Percentiles rank a stretch among this genome's conserved stretches.
phyloP scores from a whole-genome alignment of 306 rosid genomes.

The Canavalia ensiformis region DNA sequence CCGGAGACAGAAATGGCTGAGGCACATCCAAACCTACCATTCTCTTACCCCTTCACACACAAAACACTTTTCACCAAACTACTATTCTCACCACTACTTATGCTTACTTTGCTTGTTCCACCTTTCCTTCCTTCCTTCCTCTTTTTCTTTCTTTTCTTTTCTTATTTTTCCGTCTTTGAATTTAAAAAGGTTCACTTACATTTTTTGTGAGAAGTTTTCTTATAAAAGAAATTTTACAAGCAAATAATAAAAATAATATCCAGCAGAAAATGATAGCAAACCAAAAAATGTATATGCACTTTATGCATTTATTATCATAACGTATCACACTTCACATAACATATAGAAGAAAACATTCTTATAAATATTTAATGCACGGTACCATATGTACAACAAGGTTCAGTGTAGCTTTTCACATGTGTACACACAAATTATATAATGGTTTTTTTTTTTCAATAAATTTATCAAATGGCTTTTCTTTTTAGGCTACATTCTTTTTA shows the following conservation, averaged over 20 bases:
- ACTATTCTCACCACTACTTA: background rate
- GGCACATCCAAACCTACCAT: slow-evolving; percentile 49
- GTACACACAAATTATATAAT: background rate
- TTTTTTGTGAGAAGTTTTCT: background rate
- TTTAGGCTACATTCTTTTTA: background rate
- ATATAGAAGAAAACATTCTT: slow-evolving; percentile 1
- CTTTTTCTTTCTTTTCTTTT: background rate
- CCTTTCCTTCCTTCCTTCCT: background rate
- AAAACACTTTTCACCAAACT: background rate
- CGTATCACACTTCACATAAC: background rate
- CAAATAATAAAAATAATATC: background rate
- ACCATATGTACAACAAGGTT: background rate
- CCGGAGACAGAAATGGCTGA: slow-evolving; percentile 52
- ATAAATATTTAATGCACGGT: background rate
- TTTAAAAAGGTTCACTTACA: background rate
- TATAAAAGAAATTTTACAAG: background rate
- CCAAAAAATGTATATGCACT: background rate
- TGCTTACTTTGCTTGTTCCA: background rate
- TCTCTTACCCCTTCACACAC: slow-evolving; percentile 38
- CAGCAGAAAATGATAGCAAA: background rate
- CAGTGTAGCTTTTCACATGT: background rate
- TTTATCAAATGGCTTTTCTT: background rate
- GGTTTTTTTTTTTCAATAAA: background rate
- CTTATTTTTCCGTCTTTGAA: background rate
- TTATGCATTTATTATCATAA: background rate